Base-by-base conservation (phyloP, 2,329 filamentous ascomycete genomes). In the Coleophoma crateriformis region DNA sequence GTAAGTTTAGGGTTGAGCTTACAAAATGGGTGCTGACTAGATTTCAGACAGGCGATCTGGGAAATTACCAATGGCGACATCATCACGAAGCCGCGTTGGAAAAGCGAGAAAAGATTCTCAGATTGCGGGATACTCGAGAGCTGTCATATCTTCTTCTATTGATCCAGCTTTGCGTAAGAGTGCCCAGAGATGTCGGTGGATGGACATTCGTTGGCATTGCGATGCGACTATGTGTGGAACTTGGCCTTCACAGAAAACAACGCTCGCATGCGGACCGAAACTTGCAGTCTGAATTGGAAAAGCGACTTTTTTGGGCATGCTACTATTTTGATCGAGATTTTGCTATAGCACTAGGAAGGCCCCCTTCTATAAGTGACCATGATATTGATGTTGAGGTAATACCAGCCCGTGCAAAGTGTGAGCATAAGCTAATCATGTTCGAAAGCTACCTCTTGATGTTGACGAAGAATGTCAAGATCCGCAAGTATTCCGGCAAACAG, bases 171-270 rank as follows among this genome's bases (percentile, higher is more conserved):
- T 50, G 44, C 37, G n/a, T 50, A 6, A 40, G 50, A 20, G 38
- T 47, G 27, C 47, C 50, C 0, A 50, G 47, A 46, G 38, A 53
- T 48, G 47, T 48, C n/a, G 50, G 47, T 10, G 44, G 44, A n/a
- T 53, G 50, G 49, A 46, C 46, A 39, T 49, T 47, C 27, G n/a
- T 45, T 37, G 74, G 74, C 12, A 66, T 77, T 20, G 74, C 73
- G 3, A 77, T 77, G 73, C 70, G 73, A 35, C 75, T 71, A n/a
- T 71, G 71, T 44, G 73, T 76, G 45, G 74, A 76, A 47, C 65
- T 77, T 2, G 74, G 73, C 6, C 63, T 77, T 15, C 74, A 77
- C 50, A 65, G 71, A 33, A 70, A 67, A 45, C 66, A 27, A n/a
- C 17, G 45, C 5, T 42, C 44, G 35, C 38, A n/a, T 27, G 41